Conservation (phyloP, 306 rosid species). For the Vigna hirtella region DNA sequence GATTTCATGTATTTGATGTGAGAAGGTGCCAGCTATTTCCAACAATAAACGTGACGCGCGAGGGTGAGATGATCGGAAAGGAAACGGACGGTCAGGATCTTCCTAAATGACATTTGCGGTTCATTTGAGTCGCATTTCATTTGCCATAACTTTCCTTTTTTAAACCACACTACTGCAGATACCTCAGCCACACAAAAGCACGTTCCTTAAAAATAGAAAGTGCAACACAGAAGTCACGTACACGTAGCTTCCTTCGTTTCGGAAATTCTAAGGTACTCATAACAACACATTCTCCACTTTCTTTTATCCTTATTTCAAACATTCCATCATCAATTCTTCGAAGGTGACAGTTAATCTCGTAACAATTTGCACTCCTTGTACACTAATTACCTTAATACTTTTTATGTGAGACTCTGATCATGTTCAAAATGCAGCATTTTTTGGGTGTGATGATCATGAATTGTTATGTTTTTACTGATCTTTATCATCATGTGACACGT, state of each 20-base stretch:
- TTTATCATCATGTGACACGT: not conserved
- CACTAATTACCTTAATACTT: not conserved
- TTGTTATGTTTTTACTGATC: constrained; percentile 25
- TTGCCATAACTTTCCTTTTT: constrained; percentile 55
- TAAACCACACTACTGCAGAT: constrained; percentile 62
- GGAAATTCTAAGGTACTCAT: constrained; percentile 55
- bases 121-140: constrained; percentile 68
- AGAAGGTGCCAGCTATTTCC: constrained; percentile 72
- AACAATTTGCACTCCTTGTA: not conserved
- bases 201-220: constrained; percentile 47
- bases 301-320: constrained; percentile 18
- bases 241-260: constrained; percentile 41
- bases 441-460: constrained; percentile 5
- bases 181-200: constrained; percentile 46
- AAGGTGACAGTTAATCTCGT: not conserved
- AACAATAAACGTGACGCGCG: constrained; percentile 51
- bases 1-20: not conserved
- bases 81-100: constrained; percentile 58
- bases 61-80: constrained; percentile 44
- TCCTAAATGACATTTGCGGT: constrained; percentile 55
- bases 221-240: constrained; percentile 1
- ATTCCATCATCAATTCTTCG: constrained; percentile 28
- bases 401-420: constrained; percentile 5
- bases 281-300: constrained; percentile 40
- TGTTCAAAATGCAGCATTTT: constrained; percentile 27